phyloP scores from a whole-genome alignment of 2,329 filamentous ascomycete species.

The Periglandula ipomoeae region DNA sequence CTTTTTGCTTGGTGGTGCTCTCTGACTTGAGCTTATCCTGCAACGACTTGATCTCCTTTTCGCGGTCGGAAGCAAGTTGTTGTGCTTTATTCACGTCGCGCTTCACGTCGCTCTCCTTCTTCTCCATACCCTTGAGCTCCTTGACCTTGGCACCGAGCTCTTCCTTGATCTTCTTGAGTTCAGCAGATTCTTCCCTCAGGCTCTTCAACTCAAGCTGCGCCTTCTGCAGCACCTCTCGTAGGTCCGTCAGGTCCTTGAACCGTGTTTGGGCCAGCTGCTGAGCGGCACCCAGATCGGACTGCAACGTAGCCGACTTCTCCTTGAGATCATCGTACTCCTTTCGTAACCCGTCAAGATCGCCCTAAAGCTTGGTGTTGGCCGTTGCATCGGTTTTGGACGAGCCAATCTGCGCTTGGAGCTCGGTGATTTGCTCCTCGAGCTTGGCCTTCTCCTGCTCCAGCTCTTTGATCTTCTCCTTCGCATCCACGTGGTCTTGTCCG shows the following conservation, averaged over 20 bases:
- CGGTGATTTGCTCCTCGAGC: constrained; percentile 51
- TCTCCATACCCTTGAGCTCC: constrained; percentile 69
- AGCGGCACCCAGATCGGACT: constrained; percentile 77
- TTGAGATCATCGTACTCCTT: constrained; percentile 59
- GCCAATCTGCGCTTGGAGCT: constrained; percentile 62
- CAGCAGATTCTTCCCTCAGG: constrained; percentile 66
- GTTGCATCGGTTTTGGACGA: constrained; percentile 24
- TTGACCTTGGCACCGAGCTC: constrained; percentile 51
- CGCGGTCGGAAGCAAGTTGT: constrained; percentile 62
- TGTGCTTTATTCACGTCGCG: constrained; percentile 63
- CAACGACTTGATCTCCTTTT: constrained; percentile 66
- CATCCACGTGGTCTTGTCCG: constrained; percentile 75
- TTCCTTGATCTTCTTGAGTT: constrained; percentile 65
- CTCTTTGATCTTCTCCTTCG: constrained; percentile 66
- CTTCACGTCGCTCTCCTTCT: constrained; percentile 71
- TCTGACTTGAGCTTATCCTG: constrained; percentile 73
- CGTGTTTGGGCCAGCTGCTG: constrained; percentile 78
- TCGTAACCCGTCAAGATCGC: constrained; percentile 48
- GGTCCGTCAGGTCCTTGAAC: constrained; percentile 78
- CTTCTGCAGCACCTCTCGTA: constrained; percentile 73
- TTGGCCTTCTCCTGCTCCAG: constrained; percentile 60
- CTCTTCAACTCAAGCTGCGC: constrained; percentile 77
- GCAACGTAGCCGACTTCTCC: constrained; percentile 56
- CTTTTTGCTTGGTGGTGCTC: constrained; percentile 57
- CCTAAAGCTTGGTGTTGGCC: constrained; percentile 45